phyloP scores from a whole-genome alignment of 768 basidiomycete genomes.

The Suillus plorans region DNA sequence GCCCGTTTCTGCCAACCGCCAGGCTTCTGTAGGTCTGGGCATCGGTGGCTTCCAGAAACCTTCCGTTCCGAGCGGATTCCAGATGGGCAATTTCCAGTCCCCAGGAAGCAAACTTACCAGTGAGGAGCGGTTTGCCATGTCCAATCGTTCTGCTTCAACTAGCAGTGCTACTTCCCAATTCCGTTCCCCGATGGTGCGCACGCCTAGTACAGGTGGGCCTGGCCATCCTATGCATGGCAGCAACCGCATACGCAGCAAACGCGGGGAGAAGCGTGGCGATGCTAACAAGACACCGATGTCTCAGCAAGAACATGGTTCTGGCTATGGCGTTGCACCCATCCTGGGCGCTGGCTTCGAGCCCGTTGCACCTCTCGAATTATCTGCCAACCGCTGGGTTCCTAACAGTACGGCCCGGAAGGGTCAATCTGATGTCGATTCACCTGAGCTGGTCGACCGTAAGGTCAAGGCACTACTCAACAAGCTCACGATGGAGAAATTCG shows the following conservation, averaged over 20 bases:
- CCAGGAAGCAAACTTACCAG: constrained; percentile 57
- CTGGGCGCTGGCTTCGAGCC: constrained; percentile 51
- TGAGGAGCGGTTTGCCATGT: constrained; percentile 61
- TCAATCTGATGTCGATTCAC: constrained; percentile 57
- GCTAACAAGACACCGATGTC: constrained; percentile 42
- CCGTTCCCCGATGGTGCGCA: constrained; percentile 67
- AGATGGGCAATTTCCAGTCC: constrained; percentile 73
- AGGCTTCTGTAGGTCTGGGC: constrained; percentile 51
- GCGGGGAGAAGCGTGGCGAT: constrained; percentile 77
- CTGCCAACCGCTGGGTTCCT: constrained; percentile 85
- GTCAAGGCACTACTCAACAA: constrained; percentile 93
- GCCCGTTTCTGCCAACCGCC: constrained; percentile 42
- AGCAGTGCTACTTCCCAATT: constrained; percentile 47
- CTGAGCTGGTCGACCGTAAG: constrained; percentile 89
- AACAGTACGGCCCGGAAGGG: constrained; percentile 43
- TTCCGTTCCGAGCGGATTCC: constrained; percentile 30
- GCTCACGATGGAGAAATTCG: constrained; percentile 95
- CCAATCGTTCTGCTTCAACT: constrained; percentile 55
- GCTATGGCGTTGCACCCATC: constrained; percentile 30
- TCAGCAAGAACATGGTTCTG: constrained; percentile 38
- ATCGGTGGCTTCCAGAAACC: constrained; percentile 36
- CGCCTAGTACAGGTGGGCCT: constrained; percentile 63
- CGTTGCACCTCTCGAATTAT: constrained; percentile 71
- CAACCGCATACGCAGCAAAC: constrained; percentile 74
- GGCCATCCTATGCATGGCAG: constrained; percentile 41